phyloP scores from a whole-genome alignment of 805 yeast species.

The Henningerozyma blattae region DNA sequence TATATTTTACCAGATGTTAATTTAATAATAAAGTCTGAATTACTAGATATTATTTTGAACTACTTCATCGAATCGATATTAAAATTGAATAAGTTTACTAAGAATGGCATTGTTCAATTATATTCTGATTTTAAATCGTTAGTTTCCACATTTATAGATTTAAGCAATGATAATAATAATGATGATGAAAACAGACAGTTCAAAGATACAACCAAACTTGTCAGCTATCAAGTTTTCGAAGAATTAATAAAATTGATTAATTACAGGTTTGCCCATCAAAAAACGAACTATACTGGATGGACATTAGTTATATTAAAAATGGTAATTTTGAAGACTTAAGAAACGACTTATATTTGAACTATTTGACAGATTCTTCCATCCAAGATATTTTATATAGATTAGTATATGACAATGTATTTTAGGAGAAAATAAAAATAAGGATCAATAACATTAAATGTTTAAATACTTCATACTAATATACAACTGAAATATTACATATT shows the following conservation, averaged over 20 bases:
- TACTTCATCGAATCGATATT: constrained; percentile 26
- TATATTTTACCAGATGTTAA: constrained; percentile 8
- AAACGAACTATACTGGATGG: constrained; percentile 5
- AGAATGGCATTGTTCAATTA: constrained; percentile 24
- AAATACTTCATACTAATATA: no score
- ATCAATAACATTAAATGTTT: no score
- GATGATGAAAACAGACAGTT: constrained; percentile 16
- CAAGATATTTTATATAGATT: constrained; percentile 28
- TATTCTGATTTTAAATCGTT: constrained; percentile 21
- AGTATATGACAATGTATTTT: constrained; percentile 15
- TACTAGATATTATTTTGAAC: constrained; percentile 19
- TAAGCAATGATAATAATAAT: constrained; percentile 9
- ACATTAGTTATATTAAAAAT: constrained; percentile 20
- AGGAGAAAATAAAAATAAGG: no score
- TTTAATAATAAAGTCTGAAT: constrained; percentile 15
- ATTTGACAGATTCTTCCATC: constrained; percentile 24
- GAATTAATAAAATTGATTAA: constrained; percentile 21
- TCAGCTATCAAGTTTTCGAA: constrained; percentile 7
- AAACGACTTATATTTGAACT: no score
- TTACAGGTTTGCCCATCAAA: constrained; percentile 18
- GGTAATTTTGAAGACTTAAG: constrained; percentile 19
- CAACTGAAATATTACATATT: no score
- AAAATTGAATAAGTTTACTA: constrained; percentile 27
- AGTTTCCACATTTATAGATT: constrained; percentile 16
- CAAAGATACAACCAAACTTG: no score